Base-by-base conservation (phyloP, 2,329 filamentous ascomycete genomes). In the Ophiostoma himal-ulmi region DNA sequence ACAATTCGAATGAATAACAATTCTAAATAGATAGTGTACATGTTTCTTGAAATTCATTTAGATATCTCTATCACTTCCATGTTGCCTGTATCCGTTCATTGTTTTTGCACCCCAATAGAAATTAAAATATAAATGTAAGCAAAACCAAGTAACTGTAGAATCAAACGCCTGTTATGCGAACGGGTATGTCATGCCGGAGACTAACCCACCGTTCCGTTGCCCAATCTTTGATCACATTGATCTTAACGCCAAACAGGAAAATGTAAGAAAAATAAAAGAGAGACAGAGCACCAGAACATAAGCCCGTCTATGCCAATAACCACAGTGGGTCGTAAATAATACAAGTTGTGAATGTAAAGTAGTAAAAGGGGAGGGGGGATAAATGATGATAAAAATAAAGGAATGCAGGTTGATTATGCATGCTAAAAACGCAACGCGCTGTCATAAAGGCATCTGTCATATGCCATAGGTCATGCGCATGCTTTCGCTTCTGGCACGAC, bases 401-500 rank as follows among this genome's bases (percentile, higher is more conserved):
- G 10, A 26, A 4, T 14, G n/a, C 3, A 34, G 11, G 57, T 14
- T 11, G 26, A 13, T 26, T 7, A 8, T 13, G 10, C 5, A 41
- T 10, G 39, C 8, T 57, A n/a, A 57, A 26, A 57, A 57, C 8
- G n/a, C 52, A 57, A 57, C n/a, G 52, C 52, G n/a, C 60, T 64
- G 26, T 64, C 60, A 34, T 60, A 6, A 60, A 17, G 30, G 30
- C 52, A 57, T 48, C 11, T 26, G 26, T 48, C 44, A 48, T 20
- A 48, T n/a, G 14, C 52, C 30, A 6, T 37, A 65, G 17, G 67
- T 34, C 70, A 71, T 71, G 57, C 70, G 72, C 44, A 74, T 62
- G 44, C 72, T 75, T 10, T 68, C 71, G 68, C 74, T 74, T 11
- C 73, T n/a, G 3, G 70, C 69, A n/a, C 72, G 71, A 0, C 72